Conservation (phyloP, 2,329 filamentous ascomycete genomes). For the Gaeumannomyces tritici region DNA sequence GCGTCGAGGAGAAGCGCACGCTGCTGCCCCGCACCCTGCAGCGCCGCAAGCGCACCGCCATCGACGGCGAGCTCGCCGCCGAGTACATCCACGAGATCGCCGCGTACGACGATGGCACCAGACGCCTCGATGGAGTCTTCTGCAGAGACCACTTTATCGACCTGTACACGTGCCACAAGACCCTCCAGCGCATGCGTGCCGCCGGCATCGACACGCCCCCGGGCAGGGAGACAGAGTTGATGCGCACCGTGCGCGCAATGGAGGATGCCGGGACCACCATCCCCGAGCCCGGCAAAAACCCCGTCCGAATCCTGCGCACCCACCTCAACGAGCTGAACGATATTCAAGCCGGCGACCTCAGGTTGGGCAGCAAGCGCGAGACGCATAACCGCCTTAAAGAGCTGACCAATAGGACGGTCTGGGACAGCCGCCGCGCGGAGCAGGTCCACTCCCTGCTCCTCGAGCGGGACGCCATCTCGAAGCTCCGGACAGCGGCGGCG, state of each 20-base stretch:
- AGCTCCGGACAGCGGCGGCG: background rate
- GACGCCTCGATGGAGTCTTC: background rate
- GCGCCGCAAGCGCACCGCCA: conserved; percentile 43
- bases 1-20: conserved; percentile 45
- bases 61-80: conserved; percentile 52
- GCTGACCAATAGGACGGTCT: conserved; percentile 8
- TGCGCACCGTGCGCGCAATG: conserved; percentile 16
- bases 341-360: background rate
- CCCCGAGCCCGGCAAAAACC: conserved; percentile 10
- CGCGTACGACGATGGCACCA: background rate
- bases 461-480: background rate
- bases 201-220: conserved; percentile 31
- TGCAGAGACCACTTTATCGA: conserved; percentile 35
- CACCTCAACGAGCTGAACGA: background rate
- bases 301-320: conserved; percentile 9
- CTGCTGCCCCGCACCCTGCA: conserved; percentile 52
- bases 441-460: conserved; percentile 18
- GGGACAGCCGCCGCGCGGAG: conserved; percentile 9
- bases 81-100: conserved; percentile 48
- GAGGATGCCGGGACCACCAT: conserved; percentile 7
- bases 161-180: conserved; percentile 27
- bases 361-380: background rate
- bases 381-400: background rate
- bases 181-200: conserved; percentile 36
- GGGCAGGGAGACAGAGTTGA: conserved; percentile 28